phyloP scores from a whole-genome alignment of 495 filamentous ascomycete genomes.

The Lophium mytilinum region DNA sequence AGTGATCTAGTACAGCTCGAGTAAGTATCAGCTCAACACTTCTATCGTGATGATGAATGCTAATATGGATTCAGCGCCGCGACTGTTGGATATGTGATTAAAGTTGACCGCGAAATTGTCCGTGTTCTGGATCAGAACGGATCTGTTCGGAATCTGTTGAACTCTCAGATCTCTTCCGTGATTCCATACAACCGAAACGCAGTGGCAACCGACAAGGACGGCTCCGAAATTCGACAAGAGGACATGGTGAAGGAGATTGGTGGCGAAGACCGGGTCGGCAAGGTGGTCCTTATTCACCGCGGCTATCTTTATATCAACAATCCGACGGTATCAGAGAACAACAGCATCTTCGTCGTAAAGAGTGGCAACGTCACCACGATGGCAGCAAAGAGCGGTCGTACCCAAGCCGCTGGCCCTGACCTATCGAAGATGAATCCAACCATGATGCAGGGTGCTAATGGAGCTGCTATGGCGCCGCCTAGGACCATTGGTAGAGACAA shows the following conservation, averaged over 20 bases:
- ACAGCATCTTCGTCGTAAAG: slow-evolving; percentile 82
- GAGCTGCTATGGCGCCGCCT: slow-evolving; percentile 64
- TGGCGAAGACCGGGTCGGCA: slow-evolving; percentile 76
- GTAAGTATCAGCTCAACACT: slow-evolving; percentile 36
- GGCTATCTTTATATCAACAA: slow-evolving; percentile 83
- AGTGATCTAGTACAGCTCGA: slow-evolving; percentile 94
- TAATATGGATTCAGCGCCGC: slow-evolving; percentile 49
- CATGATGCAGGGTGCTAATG: slow-evolving; percentile 49
- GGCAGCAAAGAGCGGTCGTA: slow-evolving; percentile 79
- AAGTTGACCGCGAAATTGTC: slow-evolving; percentile 88
- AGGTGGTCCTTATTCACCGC: slow-evolving; percentile 85
- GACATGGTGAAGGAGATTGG: slow-evolving; percentile 86
- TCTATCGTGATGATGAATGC: slow-evolving; percentile 6
- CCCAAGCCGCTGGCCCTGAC: slow-evolving; percentile 55
- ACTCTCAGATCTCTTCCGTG: slow-evolving; percentile 84
- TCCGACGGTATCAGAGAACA: slow-evolving; percentile 75
- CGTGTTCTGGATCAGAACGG: slow-evolving; percentile 87
- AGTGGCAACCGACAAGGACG: slow-evolving; percentile 87
- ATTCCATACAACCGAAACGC: slow-evolving; percentile 68
- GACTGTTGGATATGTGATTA: slow-evolving; percentile 87
- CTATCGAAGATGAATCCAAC: slow-evolving; percentile 90
- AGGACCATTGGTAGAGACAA: slow-evolving; percentile 70
- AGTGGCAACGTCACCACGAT: slow-evolving; percentile 78
- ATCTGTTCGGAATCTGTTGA: slow-evolving; percentile 69
- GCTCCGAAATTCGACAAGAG: slow-evolving; percentile 83